A percentile compares a stretch with the other conserved stretches of the same genome.
phyloP scores from a whole-genome alignment of 805 yeast species.

The Myxozyma monticola region DNA sequence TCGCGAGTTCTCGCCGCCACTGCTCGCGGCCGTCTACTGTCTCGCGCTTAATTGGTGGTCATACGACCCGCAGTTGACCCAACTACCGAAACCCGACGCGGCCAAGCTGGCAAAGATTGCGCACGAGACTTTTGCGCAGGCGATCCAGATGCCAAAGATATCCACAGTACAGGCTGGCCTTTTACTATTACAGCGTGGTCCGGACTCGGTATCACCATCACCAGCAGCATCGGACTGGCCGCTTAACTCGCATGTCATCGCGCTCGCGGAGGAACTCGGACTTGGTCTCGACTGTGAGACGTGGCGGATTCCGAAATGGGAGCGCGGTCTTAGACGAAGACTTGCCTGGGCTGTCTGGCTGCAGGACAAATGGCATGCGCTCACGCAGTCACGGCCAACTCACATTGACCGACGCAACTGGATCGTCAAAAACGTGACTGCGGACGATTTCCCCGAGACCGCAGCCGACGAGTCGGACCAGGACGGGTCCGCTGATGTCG shows the following conservation, averaged over 20 bases:
- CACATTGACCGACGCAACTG: conserved; percentile 77
- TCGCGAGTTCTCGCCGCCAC: conserved; percentile 86
- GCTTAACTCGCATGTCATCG: conserved; percentile 55
- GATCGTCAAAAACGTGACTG: conserved; percentile 67
- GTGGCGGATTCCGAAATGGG: conserved; percentile 97
- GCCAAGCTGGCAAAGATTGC: conserved; percentile 70
- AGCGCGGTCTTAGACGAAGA: conserved; percentile 79
- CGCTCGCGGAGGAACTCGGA: conserved; percentile 87
- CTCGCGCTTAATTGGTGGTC: conserved; percentile 96
- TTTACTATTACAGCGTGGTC: conserved; percentile 59
- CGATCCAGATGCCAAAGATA: conserved; percentile 81
- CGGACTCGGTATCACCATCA: too few relatives aligned
- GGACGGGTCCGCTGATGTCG: conserved; percentile 64
- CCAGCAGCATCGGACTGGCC: conserved; percentile 33
- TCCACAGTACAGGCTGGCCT: conserved; percentile 92
- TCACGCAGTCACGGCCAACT: conserved; percentile 81
- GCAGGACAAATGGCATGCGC: conserved; percentile 88
- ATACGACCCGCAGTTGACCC: conserved; percentile 71
- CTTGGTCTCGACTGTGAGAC: conserved; percentile 82
- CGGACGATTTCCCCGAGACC: conserved; percentile 37
- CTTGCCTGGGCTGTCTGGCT: conserved; percentile 95
- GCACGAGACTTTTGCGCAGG: conserved; percentile 62
- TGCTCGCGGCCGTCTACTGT: conserved; percentile 85
- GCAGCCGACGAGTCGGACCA: conserved; percentile 37
- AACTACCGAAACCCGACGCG: conserved; percentile 77